Percentiles rank a stretch among this genome's conserved stretches.
These are phyloP conservation scores for Bonia amplexicaulis DNA, from an alignment of 176 grass and related monocot species.

Conservation along the genomic window DNA sequence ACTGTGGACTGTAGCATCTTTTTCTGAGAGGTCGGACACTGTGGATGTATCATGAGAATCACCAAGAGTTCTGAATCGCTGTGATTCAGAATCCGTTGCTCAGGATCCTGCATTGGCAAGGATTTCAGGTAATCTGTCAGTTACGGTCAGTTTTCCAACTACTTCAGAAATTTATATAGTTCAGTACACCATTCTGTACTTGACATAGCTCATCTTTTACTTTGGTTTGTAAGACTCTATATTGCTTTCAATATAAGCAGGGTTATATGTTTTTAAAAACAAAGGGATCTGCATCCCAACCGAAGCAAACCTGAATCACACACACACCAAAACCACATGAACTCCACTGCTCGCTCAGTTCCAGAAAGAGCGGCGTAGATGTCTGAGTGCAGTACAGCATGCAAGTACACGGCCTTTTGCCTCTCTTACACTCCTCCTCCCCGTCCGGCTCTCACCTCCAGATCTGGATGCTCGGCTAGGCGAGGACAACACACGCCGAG, in stretches of 20 bases:
- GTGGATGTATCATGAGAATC: no score
- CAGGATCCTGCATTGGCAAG: neutral
- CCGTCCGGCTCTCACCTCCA: neutral
- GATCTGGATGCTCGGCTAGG: constrained; percentile 30
- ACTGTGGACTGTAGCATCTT: no score
- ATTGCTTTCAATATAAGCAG: no score
- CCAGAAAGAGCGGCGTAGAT: neutral
- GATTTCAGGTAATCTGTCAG: neutral
- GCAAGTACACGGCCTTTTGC: neutral
- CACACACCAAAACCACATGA: neutral
- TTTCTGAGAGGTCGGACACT: no score
- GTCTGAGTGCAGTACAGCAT: neutral
- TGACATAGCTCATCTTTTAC: neutral
- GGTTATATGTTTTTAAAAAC: no score
- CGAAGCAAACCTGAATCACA: neutral
- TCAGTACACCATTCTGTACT: neutral
- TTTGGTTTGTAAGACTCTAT: no score
- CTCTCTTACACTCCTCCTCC: constrained; percentile 32
- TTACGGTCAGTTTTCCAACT: neutral
- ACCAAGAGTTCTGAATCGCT: neutral
- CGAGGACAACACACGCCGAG: neutral
- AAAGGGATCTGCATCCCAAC: neutral
- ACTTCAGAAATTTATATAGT: neutral
- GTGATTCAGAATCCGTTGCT: neutral
- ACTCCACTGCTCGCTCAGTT: neutral